Evolutionary conservation across 257 asterid genomes (phyloP), one percentile per base, ranked within the genome.

Genomic region (Primulina tabacum): DNA sequence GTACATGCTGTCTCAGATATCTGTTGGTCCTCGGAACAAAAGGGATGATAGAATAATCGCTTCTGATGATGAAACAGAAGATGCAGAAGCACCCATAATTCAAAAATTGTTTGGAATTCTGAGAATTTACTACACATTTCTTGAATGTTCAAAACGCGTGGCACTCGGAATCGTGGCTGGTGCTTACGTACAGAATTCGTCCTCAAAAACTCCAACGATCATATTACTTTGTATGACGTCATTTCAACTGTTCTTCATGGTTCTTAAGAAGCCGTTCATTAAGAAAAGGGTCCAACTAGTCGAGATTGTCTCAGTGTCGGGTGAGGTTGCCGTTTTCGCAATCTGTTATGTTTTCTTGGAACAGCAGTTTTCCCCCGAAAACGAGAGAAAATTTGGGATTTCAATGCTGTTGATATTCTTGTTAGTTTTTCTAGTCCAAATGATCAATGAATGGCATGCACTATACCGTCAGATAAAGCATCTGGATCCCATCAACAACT

Each of bases 191-290:
- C 79, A 73, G 43, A 86, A 67, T 5, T 81, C 87, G 88, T 70
- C 88, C 5, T 74, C 84, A 8, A 82, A 78, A 75, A 78, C 83
- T 9, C 96, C 97, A 0, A 76, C 84, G 4, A 62, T 86, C 18
- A 53, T 78, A 68, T 63, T 90, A 40, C 90, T 93, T 5, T 63
- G 79, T 81, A 80, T 93, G 26, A 82, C 96, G 2, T 77, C 89
- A 0, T 84, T 89, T 77, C 97, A 93, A 65, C 92, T 93, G 72
- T 88, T 93, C 83, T 93, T 93, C 92, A 87, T 90, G 84, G 86
- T 93, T 73, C 86, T 93, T 4, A 93, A 93, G 86, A 93, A 93
- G 86, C 99, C 97, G 16, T 93, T 90, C 86, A 90, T 93, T 55
- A 87, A 87, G 83, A 93, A 85, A 73, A 84, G 72, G 72, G 89